Evolutionary conservation across 73 alveolate genomes (phyloP), one percentile per base, ranked within the genome.

Genomic region (Stentor roeselii): DNA sequence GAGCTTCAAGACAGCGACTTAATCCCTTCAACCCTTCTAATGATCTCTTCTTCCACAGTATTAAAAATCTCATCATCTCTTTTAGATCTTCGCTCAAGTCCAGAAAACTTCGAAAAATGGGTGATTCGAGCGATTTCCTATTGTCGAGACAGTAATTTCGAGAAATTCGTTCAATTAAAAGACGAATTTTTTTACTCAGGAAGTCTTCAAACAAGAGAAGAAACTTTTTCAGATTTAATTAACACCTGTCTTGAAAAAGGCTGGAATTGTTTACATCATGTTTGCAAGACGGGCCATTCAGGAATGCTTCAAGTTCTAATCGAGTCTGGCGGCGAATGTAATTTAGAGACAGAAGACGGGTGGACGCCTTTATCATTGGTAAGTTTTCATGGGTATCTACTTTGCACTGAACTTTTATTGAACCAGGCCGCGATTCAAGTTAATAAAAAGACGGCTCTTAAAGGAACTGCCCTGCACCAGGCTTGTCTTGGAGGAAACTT

Each of bases 361-460:
- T 67, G 80, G 42, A 67, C 80, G 37, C 80, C 80, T 67, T 2
- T 67, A 2, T 21, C 11, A n/a, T 11, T 67, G 14, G 80, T 40
- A 21, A 27, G 42, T 21, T 67, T 27, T 67, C 80, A 67, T 21
- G 80, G 80, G 42, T 32, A 67, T 32, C n/a, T 21, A 30, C n/a
- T 21, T 34, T 67, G 80, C 34, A 40, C 37, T 15, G 80, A 67
- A 2, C 21, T 67, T 21, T 40, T 67, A 27, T 21, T 67, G 11
- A 67, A 2, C 34, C 1, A 67, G 11, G 42, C 80, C 1, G 27
- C 37, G 41, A 67, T 67, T 2, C 80, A 67, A 2, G 37, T 67
- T 27, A 67, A 67, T 34, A 67, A 67, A 67, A 30, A 11, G 50
- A 67, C 80, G 11, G 80, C 37, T 30, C 27, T 27, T 27, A 67